Base-by-base conservation (phyloP, 164 flowering plant genomes). In the Warburgia ugandensis region DNA sequence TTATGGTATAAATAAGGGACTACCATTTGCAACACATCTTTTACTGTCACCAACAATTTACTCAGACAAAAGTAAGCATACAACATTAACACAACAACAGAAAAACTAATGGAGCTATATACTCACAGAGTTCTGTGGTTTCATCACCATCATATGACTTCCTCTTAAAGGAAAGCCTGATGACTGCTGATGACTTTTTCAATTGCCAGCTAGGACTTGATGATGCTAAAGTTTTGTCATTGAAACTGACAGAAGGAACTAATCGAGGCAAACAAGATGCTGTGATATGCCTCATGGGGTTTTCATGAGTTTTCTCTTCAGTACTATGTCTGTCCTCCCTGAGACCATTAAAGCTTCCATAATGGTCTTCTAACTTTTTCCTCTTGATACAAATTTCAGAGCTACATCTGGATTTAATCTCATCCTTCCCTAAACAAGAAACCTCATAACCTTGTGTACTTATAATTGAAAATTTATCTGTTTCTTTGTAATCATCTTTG, bases 111-210 rank as follows among this genome's bases (percentile, higher is more conserved):
- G 12, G 32, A 29, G 9, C 17, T 45, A 39, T 31, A 50, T 30
- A 73, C 85, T 66, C 75, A 81, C 86, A 68, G 16, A 62, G 65
- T 67, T 73, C 77, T 33, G 65, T 55, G n/a, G 61, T 55, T 60
- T 73, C 85, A 38, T 79, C 91, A 52, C 75, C 81, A 23, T 81
- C 99, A 59, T 72, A 78, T 16, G 97, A 81, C 61, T 66, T 74
- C 59, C 86, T 75, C 68, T 74, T 86, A 38, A 94, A 73, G 17
- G 99, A 89, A 61, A 84, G 77, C 74, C 85, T 74, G 52, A 79
- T 68, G 50, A 89, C 74, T 29, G 96, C 58, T 14, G 97, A 72
- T 45, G 63, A 80, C 69, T 44, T 83, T 62, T 45, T 67, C 48
- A 78, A 50, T 41, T 59, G 73, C 5, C 58, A 57, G 48, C 59